Conservation (phyloP, 371 early-diverging fungal species). For the Mucor piriformis region DNA sequence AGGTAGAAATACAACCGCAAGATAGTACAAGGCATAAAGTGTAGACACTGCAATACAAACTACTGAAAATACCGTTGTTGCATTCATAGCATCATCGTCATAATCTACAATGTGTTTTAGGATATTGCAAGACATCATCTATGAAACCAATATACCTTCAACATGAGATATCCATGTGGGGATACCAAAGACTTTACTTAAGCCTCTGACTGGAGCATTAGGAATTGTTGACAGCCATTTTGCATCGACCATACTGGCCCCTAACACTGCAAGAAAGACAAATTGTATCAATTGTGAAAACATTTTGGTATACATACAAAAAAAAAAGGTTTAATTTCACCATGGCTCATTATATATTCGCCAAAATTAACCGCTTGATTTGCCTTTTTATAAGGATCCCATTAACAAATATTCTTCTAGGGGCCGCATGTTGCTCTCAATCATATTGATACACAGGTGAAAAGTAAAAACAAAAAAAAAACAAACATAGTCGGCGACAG, state of each 20-base stretch:
- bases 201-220: conserved; percentile 19
- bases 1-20: conserved; percentile 11
- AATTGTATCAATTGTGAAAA: neutral
- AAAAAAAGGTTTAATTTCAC: neutral
- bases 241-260: conserved; percentile 1
- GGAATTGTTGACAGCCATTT: conserved; percentile 29
- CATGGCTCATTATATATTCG: neutral
- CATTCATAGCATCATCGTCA: conserved; percentile 24
- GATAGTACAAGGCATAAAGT: conserved; percentile 12
- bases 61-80: conserved; percentile 28
- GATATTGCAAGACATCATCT: neutral
- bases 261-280: neutral
- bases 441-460: too few species aligned
- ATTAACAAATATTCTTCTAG: too few species aligned
- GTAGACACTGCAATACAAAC: conserved; percentile 17
- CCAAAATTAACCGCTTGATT: too few species aligned
- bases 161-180: conserved; percentile 35
- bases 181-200: conserved; percentile 26
- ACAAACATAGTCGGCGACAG: too few species aligned
- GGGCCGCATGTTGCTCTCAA: too few species aligned
- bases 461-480: too few species aligned
- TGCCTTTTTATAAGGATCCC: too few species aligned
- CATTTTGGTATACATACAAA: neutral
- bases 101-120: conserved; percentile 16
- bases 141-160: conserved; percentile 17